Percentiles rank a stretch among this genome's conserved stretches.
These are phyloP conservation scores for Helicocarpus griseus DNA, from an alignment of 2,329 filamentous ascomycete species.

Conservation along the genomic window DNA sequence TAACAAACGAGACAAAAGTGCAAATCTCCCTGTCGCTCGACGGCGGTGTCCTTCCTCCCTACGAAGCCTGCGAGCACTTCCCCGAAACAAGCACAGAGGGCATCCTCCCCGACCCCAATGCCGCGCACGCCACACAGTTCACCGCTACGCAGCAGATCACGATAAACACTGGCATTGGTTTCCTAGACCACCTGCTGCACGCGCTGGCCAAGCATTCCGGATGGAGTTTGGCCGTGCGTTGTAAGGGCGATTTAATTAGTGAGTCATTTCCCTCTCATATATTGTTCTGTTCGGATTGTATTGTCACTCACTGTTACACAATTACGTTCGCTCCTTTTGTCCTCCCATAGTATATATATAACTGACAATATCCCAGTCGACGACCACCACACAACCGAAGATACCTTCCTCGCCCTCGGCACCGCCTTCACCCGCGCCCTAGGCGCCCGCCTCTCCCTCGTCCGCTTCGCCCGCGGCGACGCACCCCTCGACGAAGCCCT, in stretches of 20 bases:
- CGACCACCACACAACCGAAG: slow-evolving; percentile 97
- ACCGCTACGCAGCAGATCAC: slow-evolving; percentile 78
- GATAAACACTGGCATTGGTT: slow-evolving; percentile 89
- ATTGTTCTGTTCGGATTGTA: background rate
- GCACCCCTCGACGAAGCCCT: slow-evolving; percentile 91
- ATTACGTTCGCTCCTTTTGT: no score
- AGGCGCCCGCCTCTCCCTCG: slow-evolving; percentile 66
- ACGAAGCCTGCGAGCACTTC: slow-evolving; percentile 41
- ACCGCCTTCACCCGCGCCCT: slow-evolving; percentile 74
- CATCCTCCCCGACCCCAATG: slow-evolving; percentile 36
- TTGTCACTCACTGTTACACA: background rate
- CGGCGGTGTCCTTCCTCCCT: slow-evolving; percentile 55
- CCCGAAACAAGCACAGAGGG: slow-evolving; percentile 49
- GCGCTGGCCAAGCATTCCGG: slow-evolving; percentile 91
- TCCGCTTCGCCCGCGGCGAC: slow-evolving; percentile 85
- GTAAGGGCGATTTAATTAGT: slow-evolving; percentile 88
- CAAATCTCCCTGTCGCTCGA: slow-evolving; percentile 87
- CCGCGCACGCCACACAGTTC: slow-evolving; percentile 71
- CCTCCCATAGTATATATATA: background rate
- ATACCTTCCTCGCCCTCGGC: slow-evolving; percentile 85
- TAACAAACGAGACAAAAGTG: slow-evolving; percentile 98
- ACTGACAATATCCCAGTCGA: slow-evolving; percentile 54
- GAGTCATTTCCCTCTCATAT: slow-evolving; percentile 30
- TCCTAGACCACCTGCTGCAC: slow-evolving; percentile 98
- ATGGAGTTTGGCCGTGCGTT: slow-evolving; percentile 77